Evolutionary conservation across 2,329 filamentous ascomycete genomes (phyloP).

Genomic region (Neoascochyta sp.): DNA sequence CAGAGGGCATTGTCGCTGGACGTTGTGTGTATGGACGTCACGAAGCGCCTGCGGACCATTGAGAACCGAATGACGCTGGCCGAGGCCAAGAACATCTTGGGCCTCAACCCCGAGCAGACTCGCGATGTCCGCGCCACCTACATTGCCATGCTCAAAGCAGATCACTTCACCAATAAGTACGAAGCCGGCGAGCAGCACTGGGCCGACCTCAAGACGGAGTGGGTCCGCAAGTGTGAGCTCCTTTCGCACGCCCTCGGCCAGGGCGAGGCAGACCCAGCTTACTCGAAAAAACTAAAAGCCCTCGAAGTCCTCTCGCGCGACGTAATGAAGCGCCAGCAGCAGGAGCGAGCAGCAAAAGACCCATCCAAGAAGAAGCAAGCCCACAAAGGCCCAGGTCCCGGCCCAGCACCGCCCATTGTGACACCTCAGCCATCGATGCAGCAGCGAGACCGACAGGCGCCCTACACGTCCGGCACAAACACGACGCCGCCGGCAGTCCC

Average conservation of each 20-base stretch:
- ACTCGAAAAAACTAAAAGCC: slow-evolving; percentile 58
- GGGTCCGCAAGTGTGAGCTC: slow-evolving; percentile 58
- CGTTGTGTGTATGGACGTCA: slow-evolving; percentile 76
- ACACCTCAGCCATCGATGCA: slow-evolving; percentile 11
- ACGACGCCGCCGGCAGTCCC: slow-evolving; percentile 11
- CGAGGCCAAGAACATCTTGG: slow-evolving; percentile 69
- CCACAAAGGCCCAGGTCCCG: slow-evolving; percentile 42
- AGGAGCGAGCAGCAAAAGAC: slow-evolving; percentile 60
- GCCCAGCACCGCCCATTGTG: slow-evolving; percentile 35
- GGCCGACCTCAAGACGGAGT: slow-evolving; percentile 64
- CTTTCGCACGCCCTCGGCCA: slow-evolving; percentile 54
- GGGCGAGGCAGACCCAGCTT: slow-evolving; percentile 51
- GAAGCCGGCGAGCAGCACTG: slow-evolving; percentile 69
- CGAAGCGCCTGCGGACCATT: slow-evolving; percentile 68
- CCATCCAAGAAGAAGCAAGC: slow-evolving; percentile 44
- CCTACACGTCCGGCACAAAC: slow-evolving; percentile 3
- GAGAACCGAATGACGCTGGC: slow-evolving; percentile 66
- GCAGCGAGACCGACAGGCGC: slow-evolving; percentile 27
- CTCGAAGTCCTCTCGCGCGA: slow-evolving; percentile 70
- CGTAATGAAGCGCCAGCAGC: slow-evolving; percentile 71
- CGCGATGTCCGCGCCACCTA: slow-evolving; percentile 64
- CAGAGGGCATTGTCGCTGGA: slow-evolving; percentile 68
- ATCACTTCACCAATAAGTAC: slow-evolving; percentile 69
- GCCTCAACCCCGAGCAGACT: slow-evolving; percentile 64
- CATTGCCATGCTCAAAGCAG: slow-evolving; percentile 60